Evolutionary conservation across 73 alveolate species (phyloP), one percentile per base, ranked within the genome.

Genomic region (Paramecium pentaurelia): DNA sequence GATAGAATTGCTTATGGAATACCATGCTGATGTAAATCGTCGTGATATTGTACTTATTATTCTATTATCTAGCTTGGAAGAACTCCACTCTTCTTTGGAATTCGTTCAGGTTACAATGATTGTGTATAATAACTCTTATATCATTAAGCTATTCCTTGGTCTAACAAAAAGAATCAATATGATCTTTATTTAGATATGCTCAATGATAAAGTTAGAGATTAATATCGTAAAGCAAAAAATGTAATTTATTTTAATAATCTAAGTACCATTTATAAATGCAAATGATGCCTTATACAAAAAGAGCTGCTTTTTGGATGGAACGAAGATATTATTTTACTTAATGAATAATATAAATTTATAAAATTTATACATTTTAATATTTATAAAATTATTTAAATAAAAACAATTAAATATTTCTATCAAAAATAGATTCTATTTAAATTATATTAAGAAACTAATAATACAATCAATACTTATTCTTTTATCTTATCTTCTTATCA

Each of bases 401-500:
- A 34, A 34, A 3, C 38, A 34, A 34, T 3, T 3, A 34, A 34
- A 34, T 34, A 34, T 3, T 34, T 34, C 5, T 34, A 34, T 3
- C 5, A 34, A 3, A 34, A 34, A 34, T 3, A 4, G 38, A 3
- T 34, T 34, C 1, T 32, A 32, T 32, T 32, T 42, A 42, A 42
- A 42, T n/a, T n/a, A n/a, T n/a, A n/a, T n/a, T n/a, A n/a, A n/a
- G n/a, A n/a, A n/a, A n/a, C n/a, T n/a, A n/a, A n/a, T n/a, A n/a
- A 58, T 36, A 60, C 77, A 60, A 22, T 70, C 86, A 70, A 32
- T 77, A 34, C 42, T 44, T 77, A 5, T 77, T 77, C 28, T 77
- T 37, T 42, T 68, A 54, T 88, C 94, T 88, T 36, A 70, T 73
- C 11, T 88, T 88, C 42, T 84, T 75, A 51, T 88, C 94, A 25